phyloP scores from a whole-genome alignment of 1,284 basidiomycete species.

The Ceratobasidium sp. region DNA sequence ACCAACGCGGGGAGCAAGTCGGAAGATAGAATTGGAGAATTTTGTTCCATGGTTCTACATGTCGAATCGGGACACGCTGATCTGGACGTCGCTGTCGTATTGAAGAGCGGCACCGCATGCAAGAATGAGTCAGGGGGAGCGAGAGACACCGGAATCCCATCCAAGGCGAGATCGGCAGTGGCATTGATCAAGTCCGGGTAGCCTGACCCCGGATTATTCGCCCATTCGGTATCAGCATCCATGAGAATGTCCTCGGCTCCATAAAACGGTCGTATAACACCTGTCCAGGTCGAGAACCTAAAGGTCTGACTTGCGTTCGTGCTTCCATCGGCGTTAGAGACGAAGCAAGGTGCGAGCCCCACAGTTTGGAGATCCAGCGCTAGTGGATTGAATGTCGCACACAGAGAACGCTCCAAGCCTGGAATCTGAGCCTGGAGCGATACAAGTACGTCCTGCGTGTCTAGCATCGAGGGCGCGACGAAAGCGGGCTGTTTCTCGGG shows the following conservation, averaged over 20 bases:
- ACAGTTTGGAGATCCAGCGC: slow-evolving; percentile 18
- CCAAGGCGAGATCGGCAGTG: neutral
- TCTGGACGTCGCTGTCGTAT: neutral
- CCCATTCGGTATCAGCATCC: neutral
- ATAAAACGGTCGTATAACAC: slow-evolving; percentile 18
- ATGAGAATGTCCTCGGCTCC: neutral
- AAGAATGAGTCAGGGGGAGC: neutral
- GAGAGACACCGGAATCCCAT: neutral
- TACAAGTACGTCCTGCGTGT: slow-evolving; percentile 17
- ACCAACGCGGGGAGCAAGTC: neutral
- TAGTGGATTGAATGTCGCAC: slow-evolving; percentile 29
- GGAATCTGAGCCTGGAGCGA: slow-evolving; percentile 11
- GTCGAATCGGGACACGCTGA: neutral
- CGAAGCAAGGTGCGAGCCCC: slow-evolving; percentile 15
- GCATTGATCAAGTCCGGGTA: neutral
- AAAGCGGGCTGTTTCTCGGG: slow-evolving; percentile 11
- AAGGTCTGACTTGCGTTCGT: slow-evolving; percentile 10
- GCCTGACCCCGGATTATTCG: neutral
- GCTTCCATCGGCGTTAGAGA: neutral
- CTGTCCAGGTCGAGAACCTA: slow-evolving; percentile 8
- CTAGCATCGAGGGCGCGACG: neutral
- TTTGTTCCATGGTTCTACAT: too few relatives aligned
- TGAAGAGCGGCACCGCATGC: neutral
- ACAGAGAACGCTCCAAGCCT: neutral
- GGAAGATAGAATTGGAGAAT: neutral